A percentile compares a stretch with the other conserved stretches of the same genome.
These are phyloP conservation scores for Immersiella caudata DNA, from an alignment of 495 filamentous ascomycete genomes.

Conservation along the genomic window DNA sequence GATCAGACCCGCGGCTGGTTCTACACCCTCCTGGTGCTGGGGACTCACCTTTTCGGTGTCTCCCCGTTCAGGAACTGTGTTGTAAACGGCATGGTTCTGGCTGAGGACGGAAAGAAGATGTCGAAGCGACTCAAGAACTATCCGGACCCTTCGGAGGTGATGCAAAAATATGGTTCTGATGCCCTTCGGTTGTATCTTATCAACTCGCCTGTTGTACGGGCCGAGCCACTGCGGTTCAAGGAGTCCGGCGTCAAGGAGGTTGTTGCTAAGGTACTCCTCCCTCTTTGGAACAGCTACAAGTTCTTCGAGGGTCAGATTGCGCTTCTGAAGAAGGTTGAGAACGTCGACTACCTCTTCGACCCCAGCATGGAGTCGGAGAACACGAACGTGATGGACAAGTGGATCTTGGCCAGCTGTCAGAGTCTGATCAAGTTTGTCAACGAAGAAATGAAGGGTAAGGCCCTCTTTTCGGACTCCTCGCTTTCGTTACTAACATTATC, in stretches of 20 bases:
- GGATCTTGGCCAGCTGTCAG: constrained; percentile 94
- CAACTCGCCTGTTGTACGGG: constrained; percentile 95
- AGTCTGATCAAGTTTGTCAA: constrained; percentile 92
- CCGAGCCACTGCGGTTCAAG: constrained; percentile 89
- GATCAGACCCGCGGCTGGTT: constrained; percentile 88
- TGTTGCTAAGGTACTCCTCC: constrained; percentile 88
- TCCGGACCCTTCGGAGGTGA: constrained; percentile 83
- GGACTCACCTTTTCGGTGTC: constrained; percentile 84
- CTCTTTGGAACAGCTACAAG: constrained; percentile 96
- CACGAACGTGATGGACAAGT: constrained; percentile 94
- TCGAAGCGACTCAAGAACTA: constrained; percentile 98
- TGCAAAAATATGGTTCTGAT: constrained; percentile 89
- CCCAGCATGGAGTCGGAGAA: constrained; percentile 73
- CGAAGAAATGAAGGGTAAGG: constrained; percentile 83
- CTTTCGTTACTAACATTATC: constrained; percentile 20
- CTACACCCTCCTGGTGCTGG: constrained; percentile 89
- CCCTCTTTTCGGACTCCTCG: not conserved
- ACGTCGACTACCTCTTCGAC: constrained; percentile 78
- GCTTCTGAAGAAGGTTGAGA: constrained; percentile 85
- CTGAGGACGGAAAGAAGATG: constrained; percentile 98
- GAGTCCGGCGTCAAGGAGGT: constrained; percentile 95
- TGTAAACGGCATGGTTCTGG: constrained; percentile 94
- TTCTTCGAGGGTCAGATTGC: constrained; percentile 97
- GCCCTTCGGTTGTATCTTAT: constrained; percentile 94
- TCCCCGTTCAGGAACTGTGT: constrained; percentile 96